Conservation (phyloP, 176 grass and related monocot genomes). For the Triticum timopheevii region DNA sequence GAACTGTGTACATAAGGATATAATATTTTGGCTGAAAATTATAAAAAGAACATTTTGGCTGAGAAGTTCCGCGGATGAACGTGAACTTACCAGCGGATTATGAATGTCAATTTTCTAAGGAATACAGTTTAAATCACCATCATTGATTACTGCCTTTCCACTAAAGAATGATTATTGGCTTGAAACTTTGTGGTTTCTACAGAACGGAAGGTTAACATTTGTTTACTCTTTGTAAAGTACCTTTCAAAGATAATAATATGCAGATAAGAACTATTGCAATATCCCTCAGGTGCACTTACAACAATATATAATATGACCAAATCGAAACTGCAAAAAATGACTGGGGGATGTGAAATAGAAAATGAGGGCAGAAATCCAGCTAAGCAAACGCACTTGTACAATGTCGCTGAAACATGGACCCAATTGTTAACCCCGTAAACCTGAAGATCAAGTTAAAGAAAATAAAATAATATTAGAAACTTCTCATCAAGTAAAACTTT, state of each 20-base stretch:
- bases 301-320: not conserved
- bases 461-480: constrained; percentile 21
- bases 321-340: not conserved
- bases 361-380: constrained; percentile 10
- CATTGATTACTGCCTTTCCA: not conserved
- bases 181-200: constrained; percentile 72
- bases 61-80: not conserved
- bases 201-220: not conserved
- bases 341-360: not conserved
- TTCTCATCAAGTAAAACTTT: constrained; percentile 60
- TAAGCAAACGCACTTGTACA: constrained; percentile 51
- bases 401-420: constrained; percentile 66
- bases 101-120: constrained; percentile 79
- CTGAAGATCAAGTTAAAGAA: constrained; percentile 41
- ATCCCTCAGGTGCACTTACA: not conserved
- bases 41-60: not conserved
- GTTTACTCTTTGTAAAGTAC: constrained; percentile 10
- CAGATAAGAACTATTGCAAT: not conserved
- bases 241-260: not conserved
- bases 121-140: constrained; percentile 74
- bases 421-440: constrained; percentile 62
- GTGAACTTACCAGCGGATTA: constrained; percentile 63
- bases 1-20: not conserved
- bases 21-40: not conserved
- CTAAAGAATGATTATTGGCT: constrained; percentile 59